Percentiles rank a stretch among this genome's conserved stretches.
Conservation (phyloP, 129 eudicot species). For the Artemisia annua region DNA sequence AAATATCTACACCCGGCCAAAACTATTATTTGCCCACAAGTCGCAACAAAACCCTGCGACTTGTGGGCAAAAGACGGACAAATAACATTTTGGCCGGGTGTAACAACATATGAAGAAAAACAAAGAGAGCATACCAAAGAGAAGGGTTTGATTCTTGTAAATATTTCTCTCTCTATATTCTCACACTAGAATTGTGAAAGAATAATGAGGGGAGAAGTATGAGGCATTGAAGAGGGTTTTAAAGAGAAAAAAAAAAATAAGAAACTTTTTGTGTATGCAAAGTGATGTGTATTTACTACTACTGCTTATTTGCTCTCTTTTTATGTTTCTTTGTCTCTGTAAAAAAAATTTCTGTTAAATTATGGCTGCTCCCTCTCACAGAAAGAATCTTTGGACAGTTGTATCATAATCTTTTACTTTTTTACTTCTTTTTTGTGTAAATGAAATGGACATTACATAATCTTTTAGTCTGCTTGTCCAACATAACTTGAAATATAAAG, state of each 20-base stretch:
- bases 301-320: slow-evolving; percentile 29
- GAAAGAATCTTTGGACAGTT: slow-evolving; percentile 45
- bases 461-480: slow-evolving; percentile 6
- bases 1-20: not conserved
- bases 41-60: too few relatives aligned
- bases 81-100: not conserved
- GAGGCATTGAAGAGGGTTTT: slow-evolving; percentile 37
- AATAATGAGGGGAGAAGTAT: slow-evolving; percentile 15
- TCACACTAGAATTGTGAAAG: slow-evolving; percentile 22
- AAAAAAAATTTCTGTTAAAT: slow-evolving; percentile 32
- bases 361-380: slow-evolving; percentile 32
- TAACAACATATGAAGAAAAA: not conserved
- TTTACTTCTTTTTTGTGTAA: slow-evolving; percentile 24
- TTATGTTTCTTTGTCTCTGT: slow-evolving; percentile 42
- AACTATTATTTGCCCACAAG: too few relatives aligned
- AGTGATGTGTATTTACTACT: slow-evolving; percentile 24
- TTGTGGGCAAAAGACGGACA: not conserved
- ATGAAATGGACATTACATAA: slow-evolving; percentile 29
- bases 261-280: slow-evolving; percentile 30
- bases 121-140: slow-evolving; percentile 25
- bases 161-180: not conserved
- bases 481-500: slow-evolving; percentile 1
- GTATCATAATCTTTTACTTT: slow-evolving; percentile 21
- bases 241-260: slow-evolving; percentile 27
- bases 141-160: not conserved